Conservation (phyloP, 768 basidiomycete genomes). For the Lactarius pseudohatsudake region DNA sequence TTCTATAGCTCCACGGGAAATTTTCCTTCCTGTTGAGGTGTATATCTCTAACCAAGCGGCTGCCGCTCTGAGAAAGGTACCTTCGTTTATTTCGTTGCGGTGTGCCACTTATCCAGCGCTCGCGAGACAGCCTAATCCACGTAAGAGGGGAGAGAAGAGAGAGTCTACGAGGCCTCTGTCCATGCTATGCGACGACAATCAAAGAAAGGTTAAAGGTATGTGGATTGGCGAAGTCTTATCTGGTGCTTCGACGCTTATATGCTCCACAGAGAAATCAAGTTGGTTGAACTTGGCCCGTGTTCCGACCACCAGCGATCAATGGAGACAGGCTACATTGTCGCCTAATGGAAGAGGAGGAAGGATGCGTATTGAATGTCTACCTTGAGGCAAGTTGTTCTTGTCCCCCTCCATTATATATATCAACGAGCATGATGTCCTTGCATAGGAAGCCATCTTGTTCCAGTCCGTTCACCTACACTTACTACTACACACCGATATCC, state of each 20-base stretch:
- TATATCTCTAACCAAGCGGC: conserved; percentile 30
- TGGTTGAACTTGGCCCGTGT: conserved; percentile 64
- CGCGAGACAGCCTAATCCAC: conserved; percentile 42
- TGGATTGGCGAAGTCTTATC: background rate
- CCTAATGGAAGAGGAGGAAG: conserved; percentile 63
- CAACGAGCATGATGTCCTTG: background rate
- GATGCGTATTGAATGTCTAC: conserved; percentile 70
- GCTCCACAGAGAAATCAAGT: conserved; percentile 60
- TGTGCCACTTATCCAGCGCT: conserved; percentile 9
- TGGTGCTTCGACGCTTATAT: conserved; percentile 4
- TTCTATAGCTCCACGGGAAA: conserved; percentile 19
- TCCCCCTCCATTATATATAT: background rate
- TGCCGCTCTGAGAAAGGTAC: conserved; percentile 29
- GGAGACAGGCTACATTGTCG: conserved; percentile 77
- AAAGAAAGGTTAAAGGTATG: conserved; percentile 61
- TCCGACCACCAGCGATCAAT: conserved; percentile 54
- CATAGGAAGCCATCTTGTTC: conserved; percentile 68
- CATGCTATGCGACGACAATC: conserved; percentile 44
- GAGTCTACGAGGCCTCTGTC: conserved; percentile 38
- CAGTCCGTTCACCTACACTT: conserved; percentile 73
- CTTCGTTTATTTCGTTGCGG: background rate
- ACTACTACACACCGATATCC: conserved; percentile 77
- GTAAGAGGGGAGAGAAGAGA: conserved; percentile 59
- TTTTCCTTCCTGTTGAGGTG: conserved; percentile 28
- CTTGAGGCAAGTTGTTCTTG: conserved; percentile 57